Evolutionary conservation across 345 rosid genomes (phyloP).

Genomic region (Firmiana major): DNA sequence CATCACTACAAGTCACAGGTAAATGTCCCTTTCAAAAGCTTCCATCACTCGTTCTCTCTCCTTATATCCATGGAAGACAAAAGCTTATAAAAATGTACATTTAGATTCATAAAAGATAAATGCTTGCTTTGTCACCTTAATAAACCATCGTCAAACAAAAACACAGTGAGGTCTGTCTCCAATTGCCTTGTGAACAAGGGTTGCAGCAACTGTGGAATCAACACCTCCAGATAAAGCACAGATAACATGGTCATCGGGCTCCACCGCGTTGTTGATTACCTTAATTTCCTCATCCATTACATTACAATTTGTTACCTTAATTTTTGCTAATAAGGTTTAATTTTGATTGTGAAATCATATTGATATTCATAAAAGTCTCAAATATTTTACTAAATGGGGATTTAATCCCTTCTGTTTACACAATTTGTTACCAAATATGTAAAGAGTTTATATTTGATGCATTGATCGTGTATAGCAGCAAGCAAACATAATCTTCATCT

Average conservation of each 20-base stretch:
- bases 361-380: too few species aligned
- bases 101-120: background rate
- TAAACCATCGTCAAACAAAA: conserved; percentile 89
- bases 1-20: conserved; percentile 87
- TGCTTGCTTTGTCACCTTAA: conserved; percentile 49
- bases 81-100: background rate
- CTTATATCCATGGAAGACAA: conserved; percentile 49
- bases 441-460: too few species aligned
- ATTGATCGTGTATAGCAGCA: too few species aligned
- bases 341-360: too few species aligned
- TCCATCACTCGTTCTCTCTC: conserved; percentile 94
- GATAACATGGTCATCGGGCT: conserved; percentile 79
- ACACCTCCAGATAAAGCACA: conserved; percentile 98
- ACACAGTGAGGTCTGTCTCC: conserved; percentile 94
- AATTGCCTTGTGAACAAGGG: conserved; percentile 94
- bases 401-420: too few species aligned
- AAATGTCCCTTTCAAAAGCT: conserved; percentile 84
- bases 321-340: too few species aligned
- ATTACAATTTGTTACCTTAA: too few species aligned
- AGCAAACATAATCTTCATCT: too few species aligned
- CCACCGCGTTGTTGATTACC: conserved; percentile 59
- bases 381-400: too few species aligned
- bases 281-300: conserved; percentile 86
- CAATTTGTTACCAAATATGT: too few species aligned
- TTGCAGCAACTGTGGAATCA: conserved; percentile 97